A percentile compares a stretch with the other conserved stretches of the same genome.
Conservation (phyloP, 345 rosid species). For the Acer campestre region DNA sequence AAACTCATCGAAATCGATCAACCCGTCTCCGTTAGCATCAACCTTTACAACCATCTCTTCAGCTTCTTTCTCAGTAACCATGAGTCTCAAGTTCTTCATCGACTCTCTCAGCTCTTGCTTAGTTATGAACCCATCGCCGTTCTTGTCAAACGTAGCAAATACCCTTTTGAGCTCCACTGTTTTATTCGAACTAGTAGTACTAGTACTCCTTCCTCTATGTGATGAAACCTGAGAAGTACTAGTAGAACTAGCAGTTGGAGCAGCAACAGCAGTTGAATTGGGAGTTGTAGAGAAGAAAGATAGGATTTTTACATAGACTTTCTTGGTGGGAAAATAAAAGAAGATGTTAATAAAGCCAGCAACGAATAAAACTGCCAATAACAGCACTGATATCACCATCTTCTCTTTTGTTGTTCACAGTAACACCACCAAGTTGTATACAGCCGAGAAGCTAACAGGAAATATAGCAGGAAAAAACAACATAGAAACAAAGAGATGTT, state of each 20-base stretch:
- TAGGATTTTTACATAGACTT: conserved; percentile 30
- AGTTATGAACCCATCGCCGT: conserved; percentile 62
- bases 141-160: conserved; percentile 52
- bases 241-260: background rate
- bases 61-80: conserved; percentile 31
- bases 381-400: conserved; percentile 31
- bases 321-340: conserved; percentile 39
- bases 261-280: too few relatives aligned
- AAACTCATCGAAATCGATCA: conserved; percentile 60
- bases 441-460: background rate
- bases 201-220: background rate
- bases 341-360: conserved; percentile 38
- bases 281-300: conserved; percentile 17
- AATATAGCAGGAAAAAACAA: background rate
- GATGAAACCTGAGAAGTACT: background rate
- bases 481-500: background rate
- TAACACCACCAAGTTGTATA: background rate
- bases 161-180: conserved; percentile 35
- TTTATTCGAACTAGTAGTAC: background rate
- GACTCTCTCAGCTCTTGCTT: conserved; percentile 42
- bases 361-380: conserved; percentile 34
- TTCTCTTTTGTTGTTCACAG: background rate
- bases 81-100: conserved; percentile 26
- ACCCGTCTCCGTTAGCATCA: conserved; percentile 60
- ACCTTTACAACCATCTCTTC: conserved; percentile 46